A percentile compares a stretch with the other conserved stretches of the same genome.
phyloP scores from a whole-genome alignment of 805 yeast genomes.

The Lipomyces kockii region DNA sequence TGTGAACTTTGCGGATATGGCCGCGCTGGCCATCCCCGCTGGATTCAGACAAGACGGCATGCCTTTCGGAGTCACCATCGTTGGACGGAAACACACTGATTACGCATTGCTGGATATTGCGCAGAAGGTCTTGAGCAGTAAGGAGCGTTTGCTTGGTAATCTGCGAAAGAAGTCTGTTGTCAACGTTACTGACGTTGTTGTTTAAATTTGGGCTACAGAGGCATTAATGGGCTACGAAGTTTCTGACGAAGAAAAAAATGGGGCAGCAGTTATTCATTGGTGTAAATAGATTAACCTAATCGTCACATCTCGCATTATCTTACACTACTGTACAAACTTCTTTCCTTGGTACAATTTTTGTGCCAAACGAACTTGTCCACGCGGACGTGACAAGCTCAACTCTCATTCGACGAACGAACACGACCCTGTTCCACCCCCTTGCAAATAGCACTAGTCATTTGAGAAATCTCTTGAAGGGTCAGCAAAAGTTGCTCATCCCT shows the following conservation, averaged over 20 bases:
- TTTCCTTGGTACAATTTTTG: neutral
- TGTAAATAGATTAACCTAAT: neutral
- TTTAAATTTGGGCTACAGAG: conserved; percentile 1
- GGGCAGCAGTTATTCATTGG: neutral
- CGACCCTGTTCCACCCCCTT: conserved; percentile 3
- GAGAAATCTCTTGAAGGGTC: conserved; percentile 15
- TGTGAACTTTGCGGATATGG: conserved; percentile 89
- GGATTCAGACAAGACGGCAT: conserved; percentile 87
- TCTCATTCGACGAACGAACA: neutral
- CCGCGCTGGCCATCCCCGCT: conserved; percentile 88
- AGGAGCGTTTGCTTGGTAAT: conserved; percentile 59
- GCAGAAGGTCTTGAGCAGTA: conserved; percentile 58
- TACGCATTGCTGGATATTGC: conserved; percentile 88
- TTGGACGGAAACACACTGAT: conserved; percentile 82
- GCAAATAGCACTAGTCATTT: conserved; percentile 18
- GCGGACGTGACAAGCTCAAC: neutral
- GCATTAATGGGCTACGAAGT: neutral
- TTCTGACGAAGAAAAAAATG: neutral
- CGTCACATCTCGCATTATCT: neutral
- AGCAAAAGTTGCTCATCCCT: conserved; percentile 23
- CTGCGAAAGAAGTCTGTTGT: conserved; percentile 14
- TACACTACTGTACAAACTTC: neutral
- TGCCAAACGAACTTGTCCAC: neutral
- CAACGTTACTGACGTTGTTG: conserved; percentile 24
- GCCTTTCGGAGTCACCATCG: conserved; percentile 87